Evolutionary conservation across 495 filamentous ascomycete species (phyloP), one percentile per base, ranked within the genome.

Genomic region (Penicillium desertorum): DNA sequence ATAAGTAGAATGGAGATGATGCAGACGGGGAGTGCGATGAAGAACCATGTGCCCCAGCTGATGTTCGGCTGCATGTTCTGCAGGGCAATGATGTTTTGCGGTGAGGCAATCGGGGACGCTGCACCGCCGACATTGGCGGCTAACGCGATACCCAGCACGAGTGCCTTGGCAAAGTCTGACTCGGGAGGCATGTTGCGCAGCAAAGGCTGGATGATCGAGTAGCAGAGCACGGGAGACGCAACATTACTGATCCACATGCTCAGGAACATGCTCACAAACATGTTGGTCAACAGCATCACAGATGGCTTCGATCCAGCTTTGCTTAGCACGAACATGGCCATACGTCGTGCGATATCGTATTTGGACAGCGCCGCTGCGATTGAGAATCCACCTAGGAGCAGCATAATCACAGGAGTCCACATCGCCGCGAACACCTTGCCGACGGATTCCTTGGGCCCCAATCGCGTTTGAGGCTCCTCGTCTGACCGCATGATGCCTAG

Each of bases 201-300:
- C 71, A 99, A 87, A 27, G 94, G 94, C 85, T 93, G 62, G n/a
- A 66, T 52, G 59, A 98, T 98, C 16, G 91, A 95, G 68, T 92
- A 98, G 78, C 95, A 99, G 9, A 99, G 82, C n/a, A 99, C 94
- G 0, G 94, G 94, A 5, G 95, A 93, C 17, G 94, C 94, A 34
- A 99, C 94, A 62, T 99, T 99, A 71, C 89, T 95, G 66, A 99
- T 97, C 83, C 95, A 92, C 94, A 99, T 99, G 62, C 91, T 96
- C 36, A 93, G 83, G 67, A 98, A 93, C 74, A 93, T 92, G 59
- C 94, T 94, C 44, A 99, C 94, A 63, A 96, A 96, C 94, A 99
- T 99, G 72, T 92, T 96, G 25, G 92, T 92, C 23, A 99, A 65
- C 12, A 99, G 82, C 19, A 99, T 92, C 17, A 88, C 89, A 45